These are phyloP conservation scores for Alternaria sp. DNA, from an alignment of 2,329 filamentous ascomycete genomes.

Conservation along the genomic window DNA sequence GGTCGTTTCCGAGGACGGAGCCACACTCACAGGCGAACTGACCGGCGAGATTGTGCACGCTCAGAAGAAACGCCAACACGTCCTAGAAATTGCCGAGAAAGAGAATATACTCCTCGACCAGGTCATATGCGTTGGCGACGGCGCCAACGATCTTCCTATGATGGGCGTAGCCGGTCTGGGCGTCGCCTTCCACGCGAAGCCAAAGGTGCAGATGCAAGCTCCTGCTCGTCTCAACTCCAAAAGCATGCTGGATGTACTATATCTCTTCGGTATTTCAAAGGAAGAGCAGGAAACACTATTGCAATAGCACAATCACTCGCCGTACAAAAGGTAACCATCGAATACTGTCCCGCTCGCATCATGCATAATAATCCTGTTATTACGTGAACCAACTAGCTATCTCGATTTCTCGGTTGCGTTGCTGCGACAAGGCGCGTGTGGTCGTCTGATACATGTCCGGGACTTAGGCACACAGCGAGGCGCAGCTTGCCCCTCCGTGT, in stretches of 20 bases:
- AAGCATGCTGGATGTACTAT: constrained; percentile 73
- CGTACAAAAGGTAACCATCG: not conserved
- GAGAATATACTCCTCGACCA: constrained; percentile 71
- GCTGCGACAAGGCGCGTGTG: not conserved
- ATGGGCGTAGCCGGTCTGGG: constrained; percentile 76
- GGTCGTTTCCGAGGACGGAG: constrained; percentile 61
- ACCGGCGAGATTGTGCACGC: constrained; percentile 76
- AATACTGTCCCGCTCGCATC: not conserved
- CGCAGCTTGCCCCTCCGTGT: not conserved
- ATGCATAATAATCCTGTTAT: not conserved
- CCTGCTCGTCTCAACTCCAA: constrained; percentile 73
- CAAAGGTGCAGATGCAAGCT: constrained; percentile 78
- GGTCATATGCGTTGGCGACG: constrained; percentile 78
- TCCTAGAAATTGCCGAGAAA: constrained; percentile 72
- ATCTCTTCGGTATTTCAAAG: constrained; percentile 73
- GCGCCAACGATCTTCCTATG: constrained; percentile 84
- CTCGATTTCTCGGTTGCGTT: not conserved
- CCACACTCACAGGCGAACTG: constrained; percentile 73
- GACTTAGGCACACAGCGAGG: not conserved
- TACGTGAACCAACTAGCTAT: not conserved
- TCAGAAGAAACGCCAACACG: constrained; percentile 74
- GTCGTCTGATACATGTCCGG: not conserved
- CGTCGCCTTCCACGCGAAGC: constrained; percentile 85
- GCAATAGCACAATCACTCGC: constrained; percentile 4
- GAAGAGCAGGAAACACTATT: constrained; percentile 65